Percentiles rank a stretch among this genome's conserved stretches.
Conservation (phyloP, 1,284 basidiomycete genomes). For the Cerioporus squamosus region DNA sequence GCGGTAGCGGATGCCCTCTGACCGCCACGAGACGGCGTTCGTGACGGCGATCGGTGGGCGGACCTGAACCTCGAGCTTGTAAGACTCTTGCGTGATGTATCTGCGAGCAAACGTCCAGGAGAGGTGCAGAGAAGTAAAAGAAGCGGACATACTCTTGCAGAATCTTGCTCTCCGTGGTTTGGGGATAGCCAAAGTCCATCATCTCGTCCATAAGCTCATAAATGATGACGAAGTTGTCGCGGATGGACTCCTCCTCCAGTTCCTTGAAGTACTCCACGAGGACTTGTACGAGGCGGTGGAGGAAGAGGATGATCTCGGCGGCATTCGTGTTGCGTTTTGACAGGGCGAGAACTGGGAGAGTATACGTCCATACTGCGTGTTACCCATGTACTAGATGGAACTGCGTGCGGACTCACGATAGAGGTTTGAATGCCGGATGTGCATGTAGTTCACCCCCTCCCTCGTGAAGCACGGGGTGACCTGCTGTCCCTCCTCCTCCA, state of each 20-base stretch:
- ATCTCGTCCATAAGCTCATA: constrained; percentile 99
- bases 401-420: constrained; percentile 74
- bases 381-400: too few relatives aligned
- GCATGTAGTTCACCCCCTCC: constrained; percentile 98
- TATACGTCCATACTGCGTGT: not conserved
- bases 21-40: constrained; percentile 98
- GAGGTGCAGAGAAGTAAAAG: not conserved
- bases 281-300: constrained; percentile 90
- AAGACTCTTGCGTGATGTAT: constrained; percentile 99
- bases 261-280: constrained; percentile 99
- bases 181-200: constrained; percentile 99
- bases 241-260: constrained; percentile 97
- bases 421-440: constrained; percentile 97
- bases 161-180: constrained; percentile 99
- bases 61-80: constrained; percentile 98
- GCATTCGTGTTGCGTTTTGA: constrained; percentile 98
- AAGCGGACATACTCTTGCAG: constrained; percentile 81
- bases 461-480: constrained; percentile 95
- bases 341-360: constrained; percentile 81
- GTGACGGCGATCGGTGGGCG: constrained; percentile 97
- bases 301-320: constrained; percentile 95
- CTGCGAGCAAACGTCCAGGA: constrained; percentile 41
- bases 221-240: constrained; percentile 98
- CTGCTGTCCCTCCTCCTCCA: constrained; percentile 98
- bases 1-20: constrained; percentile 95